These are phyloP conservation scores for Sechiopsis laciniata DNA, from an alignment of 306 rosid genomes.

Conservation along the genomic window DNA sequence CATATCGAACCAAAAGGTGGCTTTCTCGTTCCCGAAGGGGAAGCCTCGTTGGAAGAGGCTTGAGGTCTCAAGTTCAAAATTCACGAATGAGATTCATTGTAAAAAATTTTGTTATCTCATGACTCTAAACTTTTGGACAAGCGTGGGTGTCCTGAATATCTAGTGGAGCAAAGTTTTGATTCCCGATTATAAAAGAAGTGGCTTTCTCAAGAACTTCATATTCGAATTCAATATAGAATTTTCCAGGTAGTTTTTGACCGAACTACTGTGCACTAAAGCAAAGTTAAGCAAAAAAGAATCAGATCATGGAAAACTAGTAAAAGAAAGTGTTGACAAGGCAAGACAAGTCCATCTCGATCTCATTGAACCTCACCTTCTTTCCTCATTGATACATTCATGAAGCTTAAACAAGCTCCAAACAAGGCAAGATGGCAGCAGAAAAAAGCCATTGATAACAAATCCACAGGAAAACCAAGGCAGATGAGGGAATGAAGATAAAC, in stretches of 20 bases:
- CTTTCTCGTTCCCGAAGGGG: too few relatives aligned
- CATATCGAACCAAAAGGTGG: constrained; percentile 32
- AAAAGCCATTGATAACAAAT: constrained; percentile 25
- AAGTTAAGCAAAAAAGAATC: constrained; percentile 7
- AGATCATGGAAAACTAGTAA: constrained; percentile 12
- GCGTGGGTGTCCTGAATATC: too few relatives aligned
- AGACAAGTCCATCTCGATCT: not conserved
- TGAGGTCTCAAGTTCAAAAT: too few relatives aligned
- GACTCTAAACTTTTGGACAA: too few relatives aligned
- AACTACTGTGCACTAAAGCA: constrained; percentile 21
- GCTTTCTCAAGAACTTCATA: constrained; percentile 51
- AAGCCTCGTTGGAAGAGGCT: too few relatives aligned
- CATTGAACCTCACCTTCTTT: constrained; percentile 28
- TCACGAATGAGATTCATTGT: too few relatives aligned
- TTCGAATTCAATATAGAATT: constrained; percentile 32
- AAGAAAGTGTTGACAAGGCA: not conserved
- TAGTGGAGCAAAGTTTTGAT: too few relatives aligned
- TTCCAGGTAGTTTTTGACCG: constrained; percentile 11
- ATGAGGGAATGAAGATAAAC: not conserved
- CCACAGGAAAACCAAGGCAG: constrained; percentile 32
- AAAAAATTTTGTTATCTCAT: too few relatives aligned
- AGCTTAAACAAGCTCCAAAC: constrained; percentile 26
- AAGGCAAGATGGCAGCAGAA: constrained; percentile 25
- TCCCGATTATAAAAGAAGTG: too few relatives aligned
- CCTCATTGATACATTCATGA: constrained; percentile 17